A percentile compares a stretch with the other conserved stretches of the same genome.
phyloP scores from a whole-genome alignment of 768 basidiomycete genomes.

The Mycena capillaripes region DNA sequence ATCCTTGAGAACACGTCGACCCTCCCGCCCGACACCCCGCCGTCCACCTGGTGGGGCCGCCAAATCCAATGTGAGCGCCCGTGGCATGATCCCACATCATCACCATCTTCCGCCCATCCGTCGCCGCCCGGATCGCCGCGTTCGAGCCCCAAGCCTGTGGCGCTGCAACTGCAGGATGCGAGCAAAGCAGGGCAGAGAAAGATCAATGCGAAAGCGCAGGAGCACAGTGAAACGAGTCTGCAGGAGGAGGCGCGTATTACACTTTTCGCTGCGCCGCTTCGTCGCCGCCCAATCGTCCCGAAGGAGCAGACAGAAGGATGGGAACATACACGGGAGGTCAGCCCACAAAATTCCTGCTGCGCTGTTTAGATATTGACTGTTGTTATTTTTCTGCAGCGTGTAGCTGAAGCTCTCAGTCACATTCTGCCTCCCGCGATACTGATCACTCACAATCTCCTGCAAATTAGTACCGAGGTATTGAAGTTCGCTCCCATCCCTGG shows the following conservation, averaged over 20 bases:
- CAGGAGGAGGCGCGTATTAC: neutral
- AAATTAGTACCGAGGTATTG: slow-evolving; percentile 52
- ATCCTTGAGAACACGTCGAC: slow-evolving; percentile 33
- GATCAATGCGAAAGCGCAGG: neutral
- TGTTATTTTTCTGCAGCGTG: slow-evolving; percentile 39
- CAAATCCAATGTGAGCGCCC: slow-evolving; percentile 26
- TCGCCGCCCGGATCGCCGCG: slow-evolving; percentile 19
- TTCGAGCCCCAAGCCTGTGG: slow-evolving; percentile 1
- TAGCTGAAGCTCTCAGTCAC: slow-evolving; percentile 46
- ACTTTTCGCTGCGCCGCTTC: slow-evolving; percentile 23
- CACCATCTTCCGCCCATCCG: neutral
- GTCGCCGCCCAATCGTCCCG: slow-evolving; percentile 35
- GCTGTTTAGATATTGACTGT: neutral
- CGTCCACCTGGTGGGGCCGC: slow-evolving; percentile 37
- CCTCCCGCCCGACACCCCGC: slow-evolving; percentile 31
- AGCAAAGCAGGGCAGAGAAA: too few species aligned
- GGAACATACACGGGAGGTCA: slow-evolving; percentile 48
- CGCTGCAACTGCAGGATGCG: slow-evolving; percentile 1
- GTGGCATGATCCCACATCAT: slow-evolving; percentile 28
- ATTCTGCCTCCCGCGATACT: slow-evolving; percentile 50
- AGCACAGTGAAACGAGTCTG: neutral
- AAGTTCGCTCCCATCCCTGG: slow-evolving; percentile 67
- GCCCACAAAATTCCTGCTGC: neutral
- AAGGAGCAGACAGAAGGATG: slow-evolving; percentile 50
- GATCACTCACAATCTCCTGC: slow-evolving; percentile 52